Evolutionary conservation across 2,329 filamentous ascomycete genomes (phyloP), one percentile per base, ranked within the genome.

Genomic region (Blumeria graminis): DNA sequence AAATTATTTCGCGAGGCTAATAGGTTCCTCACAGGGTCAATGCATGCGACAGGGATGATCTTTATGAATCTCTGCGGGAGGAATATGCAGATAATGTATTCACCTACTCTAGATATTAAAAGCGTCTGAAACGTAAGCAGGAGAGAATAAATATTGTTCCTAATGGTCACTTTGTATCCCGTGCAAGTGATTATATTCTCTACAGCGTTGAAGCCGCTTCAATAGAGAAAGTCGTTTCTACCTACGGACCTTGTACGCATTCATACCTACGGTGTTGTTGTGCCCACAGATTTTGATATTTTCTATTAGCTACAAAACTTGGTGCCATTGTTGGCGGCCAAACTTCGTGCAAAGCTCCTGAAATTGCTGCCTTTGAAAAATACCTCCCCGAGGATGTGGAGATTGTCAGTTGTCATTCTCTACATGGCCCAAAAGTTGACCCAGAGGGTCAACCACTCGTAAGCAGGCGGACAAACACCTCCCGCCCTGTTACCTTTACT

Each of bases 121-220:
- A 62, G 61, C 62, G 62, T 65, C 67, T 69, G 67, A 69, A 67
- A 66, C 57, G 57, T 63, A 55, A 58, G 72, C 80, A 89, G 90
- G 82, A 77, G 67, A 81, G 81, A 73, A 75, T 98, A 74, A 81
- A 85, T 70, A 92, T 98, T 65, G 81, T 90, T 68, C 82, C 80
- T 69, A 94, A 94, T 77, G 93, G 93, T 64, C 89, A 96, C 72
- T 77, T 90, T 69, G 92, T 98, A 64, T 95, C 92, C 64, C 82
- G 92, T 71, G 81, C 82, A 70, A 95, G 89, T 81, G 90, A 96
- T 76, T 96, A 89, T 70, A 94, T 95, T 71, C 88, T 98, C 68
- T 98, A 98, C 76, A 94, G 85, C 70, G 92, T 98, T 69, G 90
- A 96, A 71, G 92, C 92, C 60, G 87, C 88, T 64, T 78, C 82